These are phyloP conservation scores for Peribolospora kevripleyi DNA, from an alignment of 768 basidiomycete species.

Conservation along the genomic window DNA sequence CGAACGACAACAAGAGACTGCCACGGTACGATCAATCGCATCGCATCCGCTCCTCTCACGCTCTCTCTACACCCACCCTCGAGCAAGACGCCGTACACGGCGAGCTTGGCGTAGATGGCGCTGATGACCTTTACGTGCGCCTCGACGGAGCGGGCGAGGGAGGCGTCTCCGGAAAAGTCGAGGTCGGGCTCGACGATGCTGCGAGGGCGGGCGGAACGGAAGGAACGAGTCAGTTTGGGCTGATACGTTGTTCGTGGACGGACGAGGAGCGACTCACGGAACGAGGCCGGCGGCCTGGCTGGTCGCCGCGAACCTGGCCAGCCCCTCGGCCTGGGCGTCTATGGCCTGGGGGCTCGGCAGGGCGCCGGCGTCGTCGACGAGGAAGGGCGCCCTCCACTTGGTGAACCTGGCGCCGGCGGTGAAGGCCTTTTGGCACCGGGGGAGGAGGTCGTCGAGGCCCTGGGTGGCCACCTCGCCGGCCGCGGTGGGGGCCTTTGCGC, in stretches of 20 bases:
- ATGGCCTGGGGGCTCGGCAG: too few relatives aligned
- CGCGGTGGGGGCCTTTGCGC: slow-evolving; percentile 15
- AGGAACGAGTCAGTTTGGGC: too few relatives aligned
- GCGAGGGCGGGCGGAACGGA: slow-evolving; percentile 23
- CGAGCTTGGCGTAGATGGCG: slow-evolving; percentile 27
- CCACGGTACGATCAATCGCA: too few relatives aligned
- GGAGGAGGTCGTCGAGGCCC: slow-evolving; percentile 28
- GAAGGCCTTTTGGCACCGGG: slow-evolving; percentile 24
- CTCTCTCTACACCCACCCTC: slow-evolving; percentile 21
- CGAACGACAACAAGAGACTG: too few relatives aligned
- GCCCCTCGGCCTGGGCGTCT: too few relatives aligned
- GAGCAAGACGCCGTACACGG: slow-evolving; percentile 27
- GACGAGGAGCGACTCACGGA: slow-evolving; percentile 12
- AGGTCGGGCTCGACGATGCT: slow-evolving; percentile 33
- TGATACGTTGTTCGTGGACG: too few relatives aligned
- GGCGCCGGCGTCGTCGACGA: too few relatives aligned
- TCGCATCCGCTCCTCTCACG: too few relatives aligned
- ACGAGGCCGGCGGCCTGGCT: too few relatives aligned
- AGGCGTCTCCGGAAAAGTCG: slow-evolving; percentile 28
- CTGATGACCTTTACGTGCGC: slow-evolving; percentile 27
- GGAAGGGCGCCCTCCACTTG: too few relatives aligned
- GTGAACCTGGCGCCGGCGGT: slow-evolving; percentile 25
- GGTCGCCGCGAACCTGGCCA: too few relatives aligned
- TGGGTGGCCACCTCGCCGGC: slow-evolving; percentile 26
- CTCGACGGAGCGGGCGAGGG: slow-evolving; percentile 26